These are phyloP conservation scores for Boletus semigastroideus DNA, from an alignment of 1,284 basidiomycete species.

Conservation along the genomic window DNA sequence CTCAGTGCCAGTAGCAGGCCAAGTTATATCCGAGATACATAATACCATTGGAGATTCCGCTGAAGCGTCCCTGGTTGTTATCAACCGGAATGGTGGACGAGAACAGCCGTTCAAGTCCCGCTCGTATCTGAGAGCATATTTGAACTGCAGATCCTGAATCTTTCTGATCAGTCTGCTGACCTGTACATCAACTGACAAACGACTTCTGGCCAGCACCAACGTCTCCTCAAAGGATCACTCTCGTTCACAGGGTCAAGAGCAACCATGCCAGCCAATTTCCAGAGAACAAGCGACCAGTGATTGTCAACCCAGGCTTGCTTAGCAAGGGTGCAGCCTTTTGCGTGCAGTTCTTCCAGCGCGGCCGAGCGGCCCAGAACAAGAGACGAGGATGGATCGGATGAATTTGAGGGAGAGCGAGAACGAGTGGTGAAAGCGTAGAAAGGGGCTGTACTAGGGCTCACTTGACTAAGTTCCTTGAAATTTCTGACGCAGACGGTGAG, in stretches of 20 bases:
- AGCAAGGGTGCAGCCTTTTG: conserved; percentile 58
- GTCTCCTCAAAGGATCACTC: conserved; percentile 41
- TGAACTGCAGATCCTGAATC: conserved; percentile 3
- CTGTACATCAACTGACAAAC: conserved; percentile 84
- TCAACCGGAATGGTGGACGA: conserved; percentile 77
- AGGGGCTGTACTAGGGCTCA: conserved; percentile 57
- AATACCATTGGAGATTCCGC: conserved; percentile 78
- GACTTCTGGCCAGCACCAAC: conserved; percentile 82
- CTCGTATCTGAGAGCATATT: conserved; percentile 68
- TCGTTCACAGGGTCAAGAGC: conserved; percentile 68
- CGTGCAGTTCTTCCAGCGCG: conserved; percentile 52
- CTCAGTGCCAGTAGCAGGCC: conserved; percentile 39
- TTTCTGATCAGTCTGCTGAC: conserved; percentile 41
- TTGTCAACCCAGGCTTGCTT: conserved; percentile 85
- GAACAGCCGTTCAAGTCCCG: conserved; percentile 80
- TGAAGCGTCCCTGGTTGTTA: conserved; percentile 76
- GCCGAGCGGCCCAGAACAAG: conserved; percentile 49
- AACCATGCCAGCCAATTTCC: conserved; percentile 90
- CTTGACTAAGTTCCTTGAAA: conserved; percentile 52
- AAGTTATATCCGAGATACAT: conserved; percentile 74
- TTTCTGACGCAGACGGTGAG: conserved; percentile 41
- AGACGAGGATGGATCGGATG: conserved; percentile 17
- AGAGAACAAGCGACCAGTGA: conserved; percentile 88
- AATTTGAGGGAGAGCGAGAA: conserved; percentile 22
- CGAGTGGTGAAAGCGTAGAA: conserved; percentile 64